Evolutionary conservation across 805 yeast genomes (phyloP), one percentile per base, ranked within the genome.

Genomic region (Candida xiaguanensis): DNA sequence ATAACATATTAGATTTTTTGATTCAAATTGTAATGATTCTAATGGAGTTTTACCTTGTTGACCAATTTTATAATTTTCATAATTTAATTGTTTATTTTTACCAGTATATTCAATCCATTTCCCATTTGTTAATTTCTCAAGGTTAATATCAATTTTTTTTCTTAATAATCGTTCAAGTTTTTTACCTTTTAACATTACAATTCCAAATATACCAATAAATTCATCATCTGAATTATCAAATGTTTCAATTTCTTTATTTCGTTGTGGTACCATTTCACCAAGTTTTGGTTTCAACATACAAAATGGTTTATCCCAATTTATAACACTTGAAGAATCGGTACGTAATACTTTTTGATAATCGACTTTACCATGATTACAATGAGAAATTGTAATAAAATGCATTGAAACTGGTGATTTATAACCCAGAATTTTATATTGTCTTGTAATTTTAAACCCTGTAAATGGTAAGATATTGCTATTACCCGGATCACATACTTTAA

Each of bases 401-500:
- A 64, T 41, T 3, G 44, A 41, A 51, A 40, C 67, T 46, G 6
- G 71, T 66, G 28, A 70, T 58, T 18, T 40, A 36, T 38, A 56
- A 22, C 62, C 55, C 33, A 68, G 72, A 17, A 71, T 52, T 16
- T 69, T 63, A 42, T 71, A 73, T 15, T 73, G 69, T 36, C 81
- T 63, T 36, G 72, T 71, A 2, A 80, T 58, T 40, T 74, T 73
- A 48, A 78, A 75, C 0, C 88, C 88, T 0, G 80, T 66, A 47
- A 71, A 81, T 1, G 74, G 69, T 9, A 59, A 37, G 5, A 46
- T 7, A 8, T 13, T 19, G 6, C 17, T 51, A n/a, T 43, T 19
- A 8, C 13, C 19, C 2, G 67, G 59, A 40, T 65, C 63, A 49
- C 77, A 71, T 2, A 52, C 47, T 39, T 49, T 61, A 42, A 55